Evolutionary conservation across 345 rosid genomes (phyloP).

Genomic region (Salix arbutifolia): DNA sequence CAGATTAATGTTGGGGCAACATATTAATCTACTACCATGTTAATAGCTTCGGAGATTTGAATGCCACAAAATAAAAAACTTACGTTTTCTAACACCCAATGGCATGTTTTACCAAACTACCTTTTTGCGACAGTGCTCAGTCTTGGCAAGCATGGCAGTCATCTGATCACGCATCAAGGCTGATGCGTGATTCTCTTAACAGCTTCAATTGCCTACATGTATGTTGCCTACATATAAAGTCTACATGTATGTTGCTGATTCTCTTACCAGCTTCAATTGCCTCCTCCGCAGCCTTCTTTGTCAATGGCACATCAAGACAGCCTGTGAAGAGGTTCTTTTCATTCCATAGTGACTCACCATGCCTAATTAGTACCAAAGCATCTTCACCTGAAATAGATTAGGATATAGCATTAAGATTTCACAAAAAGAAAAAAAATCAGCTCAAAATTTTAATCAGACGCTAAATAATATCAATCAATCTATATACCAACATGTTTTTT

Average conservation of each 20-base stretch:
- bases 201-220: constrained; percentile 97
- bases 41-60: not conserved
- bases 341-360: constrained; percentile 96
- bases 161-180: constrained; percentile 92
- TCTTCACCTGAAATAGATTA: constrained; percentile 53
- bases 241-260: constrained; percentile 89
- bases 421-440: constrained; percentile 1
- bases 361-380: constrained; percentile 80
- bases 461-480: not conserved
- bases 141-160: constrained; percentile 99
- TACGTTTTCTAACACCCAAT: not conserved
- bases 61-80: not conserved
- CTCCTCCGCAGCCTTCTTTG: constrained; percentile 86
- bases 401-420: not conserved
- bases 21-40: not conserved
- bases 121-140: constrained; percentile 88
- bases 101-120: constrained; percentile 26
- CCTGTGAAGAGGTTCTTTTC: constrained; percentile 97
- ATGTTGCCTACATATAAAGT: constrained; percentile 89
- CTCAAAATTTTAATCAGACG: not conserved
- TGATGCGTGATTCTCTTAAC: constrained; percentile 92
- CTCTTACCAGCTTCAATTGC: constrained; percentile 98
- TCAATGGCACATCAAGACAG: constrained; percentile 92
- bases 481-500: not conserved
- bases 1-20: not conserved